phyloP scores from a whole-genome alignment of 1,284 basidiomycete species.

The Athelia sp. region DNA sequence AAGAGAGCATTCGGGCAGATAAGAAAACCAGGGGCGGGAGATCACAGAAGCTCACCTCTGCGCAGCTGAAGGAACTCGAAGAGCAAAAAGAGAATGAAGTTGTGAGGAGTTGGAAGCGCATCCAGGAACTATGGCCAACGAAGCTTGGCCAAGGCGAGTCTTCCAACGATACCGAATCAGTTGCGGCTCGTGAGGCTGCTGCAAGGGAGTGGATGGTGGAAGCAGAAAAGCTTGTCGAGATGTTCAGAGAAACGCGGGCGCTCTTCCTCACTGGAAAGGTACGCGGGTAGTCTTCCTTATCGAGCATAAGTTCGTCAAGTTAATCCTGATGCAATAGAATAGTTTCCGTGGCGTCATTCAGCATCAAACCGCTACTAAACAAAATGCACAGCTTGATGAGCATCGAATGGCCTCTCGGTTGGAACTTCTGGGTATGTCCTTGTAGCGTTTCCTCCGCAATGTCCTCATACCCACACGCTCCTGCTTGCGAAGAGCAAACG shows the following conservation, averaged over 20 bases:
- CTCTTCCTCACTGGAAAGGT: conserved; percentile 79
- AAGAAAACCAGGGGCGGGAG: conserved; percentile 28
- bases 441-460: too few species aligned
- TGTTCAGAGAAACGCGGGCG: conserved; percentile 81
- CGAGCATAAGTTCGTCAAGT: not conserved
- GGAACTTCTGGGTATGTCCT: conserved; percentile 62
- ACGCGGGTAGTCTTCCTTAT: conserved; percentile 17
- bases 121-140: conserved; percentile 42
- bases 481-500: conserved; percentile 15
- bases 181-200: conserved; percentile 24
- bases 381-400: conserved; percentile 58
- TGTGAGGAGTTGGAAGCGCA: conserved; percentile 39
- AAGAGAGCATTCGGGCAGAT: conserved; percentile 35
- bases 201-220: conserved; percentile 75
- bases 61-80: conserved; percentile 57
- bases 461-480: too few species aligned
- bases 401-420: conserved; percentile 72
- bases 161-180: conserved; percentile 27
- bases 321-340: conserved; percentile 24
- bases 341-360: conserved; percentile 69
- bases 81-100: conserved; percentile 60
- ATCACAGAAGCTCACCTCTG: conserved; percentile 32
- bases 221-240: conserved; percentile 83
- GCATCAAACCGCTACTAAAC: conserved; percentile 32
- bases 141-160: conserved; percentile 25